Evolutionary conservation across 2,329 filamentous ascomycete genomes (phyloP).

Genomic region (Penicillium rolfsii): DNA sequence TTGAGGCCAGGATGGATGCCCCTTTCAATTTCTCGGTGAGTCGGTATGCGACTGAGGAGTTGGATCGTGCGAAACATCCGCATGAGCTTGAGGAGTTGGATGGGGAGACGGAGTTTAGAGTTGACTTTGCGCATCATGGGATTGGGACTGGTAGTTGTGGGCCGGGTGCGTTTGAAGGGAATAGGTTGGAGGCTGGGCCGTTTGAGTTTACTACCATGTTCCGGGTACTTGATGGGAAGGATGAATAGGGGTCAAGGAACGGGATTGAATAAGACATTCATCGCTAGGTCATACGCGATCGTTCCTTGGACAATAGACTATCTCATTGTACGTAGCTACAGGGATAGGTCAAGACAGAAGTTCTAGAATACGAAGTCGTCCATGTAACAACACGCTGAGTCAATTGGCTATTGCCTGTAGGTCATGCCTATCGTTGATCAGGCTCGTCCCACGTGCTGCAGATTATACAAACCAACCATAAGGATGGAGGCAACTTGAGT

Average conservation of each 20-base stretch:
- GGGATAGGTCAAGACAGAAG: background rate
- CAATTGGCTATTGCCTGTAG: no score
- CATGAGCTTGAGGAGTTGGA: slow-evolving; percentile 56
- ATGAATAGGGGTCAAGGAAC: background rate
- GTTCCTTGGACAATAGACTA: background rate
- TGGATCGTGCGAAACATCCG: slow-evolving; percentile 66
- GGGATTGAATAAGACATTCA: background rate
- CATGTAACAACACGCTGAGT: background rate
- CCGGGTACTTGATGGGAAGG: slow-evolving; percentile 12
- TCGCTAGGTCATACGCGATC: no score
- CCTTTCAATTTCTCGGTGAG: slow-evolving; percentile 61
- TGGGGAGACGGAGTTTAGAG: slow-evolving; percentile 28
- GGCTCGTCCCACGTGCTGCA: no score
- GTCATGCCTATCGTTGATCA: no score
- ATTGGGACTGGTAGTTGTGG: slow-evolving; percentile 35
- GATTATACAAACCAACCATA: no score
- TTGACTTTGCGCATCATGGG: slow-evolving; percentile 40
- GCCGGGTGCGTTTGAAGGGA: slow-evolving; percentile 29
- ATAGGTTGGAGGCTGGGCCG: slow-evolving; percentile 28
- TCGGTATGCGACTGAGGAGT: slow-evolving; percentile 56
- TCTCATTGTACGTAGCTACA: background rate
- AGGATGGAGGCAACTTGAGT: no score
- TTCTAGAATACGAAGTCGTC: background rate
- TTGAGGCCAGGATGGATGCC: slow-evolving; percentile 35
- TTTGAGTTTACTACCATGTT: slow-evolving; percentile 33